Conservation (phyloP, 202 grass and related monocot species). For the Carex sylvatica region DNA sequence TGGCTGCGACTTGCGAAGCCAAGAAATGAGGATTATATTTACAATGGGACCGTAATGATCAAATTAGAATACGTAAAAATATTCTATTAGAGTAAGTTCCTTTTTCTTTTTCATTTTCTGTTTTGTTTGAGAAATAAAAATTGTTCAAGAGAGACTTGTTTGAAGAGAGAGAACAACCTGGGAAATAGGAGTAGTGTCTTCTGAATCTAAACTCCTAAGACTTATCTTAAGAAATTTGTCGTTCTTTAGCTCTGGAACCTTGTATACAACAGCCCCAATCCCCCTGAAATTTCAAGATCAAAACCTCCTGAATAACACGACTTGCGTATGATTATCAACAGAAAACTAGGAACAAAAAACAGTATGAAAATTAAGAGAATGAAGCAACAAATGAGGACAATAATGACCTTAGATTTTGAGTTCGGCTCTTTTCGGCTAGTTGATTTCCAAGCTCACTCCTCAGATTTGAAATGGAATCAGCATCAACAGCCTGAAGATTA, state of each 20-base stretch:
- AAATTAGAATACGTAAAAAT: background rate
- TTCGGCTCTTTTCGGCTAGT: constrained; percentile 59
- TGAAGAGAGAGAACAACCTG: constrained; percentile 22
- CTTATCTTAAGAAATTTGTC: constrained; percentile 79
- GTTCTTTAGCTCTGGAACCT: constrained; percentile 64
- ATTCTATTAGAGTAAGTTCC: background rate
- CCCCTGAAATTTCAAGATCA: constrained; percentile 44
- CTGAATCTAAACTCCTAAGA: constrained; percentile 69
- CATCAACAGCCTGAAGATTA: constrained; percentile 66
- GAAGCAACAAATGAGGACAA: background rate
- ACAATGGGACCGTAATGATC: background rate
- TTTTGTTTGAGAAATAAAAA: constrained; percentile 1
- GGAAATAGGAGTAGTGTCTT: constrained; percentile 79
- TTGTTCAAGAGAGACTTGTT: background rate
- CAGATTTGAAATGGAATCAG: constrained; percentile 61
- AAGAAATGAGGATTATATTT: background rate
- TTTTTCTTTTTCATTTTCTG: background rate
- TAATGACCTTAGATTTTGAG: constrained; percentile 52
- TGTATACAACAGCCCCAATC: constrained; percentile 86
- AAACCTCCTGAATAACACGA: background rate
- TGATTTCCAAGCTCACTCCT: constrained; percentile 85
- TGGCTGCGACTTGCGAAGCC: background rate
- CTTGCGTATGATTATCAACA: background rate
- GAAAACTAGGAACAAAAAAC: background rate
- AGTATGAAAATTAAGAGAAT: background rate